Evolutionary conservation across 768 basidiomycete species (phyloP), one percentile per base, ranked within the genome.

Genomic region (Leccinum disarticulatum): DNA sequence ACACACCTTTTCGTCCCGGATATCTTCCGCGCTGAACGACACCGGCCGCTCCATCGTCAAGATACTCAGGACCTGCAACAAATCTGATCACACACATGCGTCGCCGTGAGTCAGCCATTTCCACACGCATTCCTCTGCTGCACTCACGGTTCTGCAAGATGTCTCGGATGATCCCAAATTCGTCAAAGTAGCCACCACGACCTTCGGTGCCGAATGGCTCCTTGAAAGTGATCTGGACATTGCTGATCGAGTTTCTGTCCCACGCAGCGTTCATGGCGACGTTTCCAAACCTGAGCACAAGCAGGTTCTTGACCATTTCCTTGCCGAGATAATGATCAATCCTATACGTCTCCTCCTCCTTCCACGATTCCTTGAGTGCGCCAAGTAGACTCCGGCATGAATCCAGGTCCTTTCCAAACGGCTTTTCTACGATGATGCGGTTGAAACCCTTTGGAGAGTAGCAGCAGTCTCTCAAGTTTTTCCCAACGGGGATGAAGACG

Each of bases 101-200:
- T 64, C 54, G 68, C 66, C n/a, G 58, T 55, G 22, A 27, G 38
- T 54, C 14, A 52, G 19, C 11, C 25, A 28, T 57, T 60, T 59
- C 54, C 61, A 61, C 59, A 41, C 60, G 52, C 46, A 1, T 1
- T n/a, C 35, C 52, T 47, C 6, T 17, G 3, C 6, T 57, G 35
- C 33, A 84, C 95, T 77, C 75, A 97, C 96, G 96, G 77, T 99
- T 99, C 80, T 99, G 96, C 72, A 95, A 80, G 60, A 99, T 82
- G 75, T 99, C 96, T 71, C 96, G 90, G 75, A 99, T 95, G 74
- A 99, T 98, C 57, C 97, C 97, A 76, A 98, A 99, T 77, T 98
- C 95, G 74, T 99, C 96, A 79, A 99, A 99, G 83, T 99, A 99
- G 17, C 97, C 96, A n/a, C 96, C 96, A 65, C 96, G 91, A n/a